Evolutionary conservation across 1,139 yeast genomes (phyloP).

Genomic region (Groenewaldozyma auringiensis): DNA sequence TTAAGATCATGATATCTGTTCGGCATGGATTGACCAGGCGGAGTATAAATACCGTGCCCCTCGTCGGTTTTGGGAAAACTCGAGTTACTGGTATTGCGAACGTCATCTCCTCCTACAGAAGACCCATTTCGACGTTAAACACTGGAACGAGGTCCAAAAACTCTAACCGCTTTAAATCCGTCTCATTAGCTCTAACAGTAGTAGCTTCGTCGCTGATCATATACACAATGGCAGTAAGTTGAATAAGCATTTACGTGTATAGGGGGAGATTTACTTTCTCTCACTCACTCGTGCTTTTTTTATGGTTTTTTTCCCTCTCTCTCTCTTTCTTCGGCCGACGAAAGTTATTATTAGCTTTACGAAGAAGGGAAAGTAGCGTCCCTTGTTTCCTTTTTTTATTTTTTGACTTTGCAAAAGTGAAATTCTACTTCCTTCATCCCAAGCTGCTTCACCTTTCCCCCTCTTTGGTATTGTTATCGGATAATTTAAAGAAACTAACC

Average conservation of each 20-base stretch:
- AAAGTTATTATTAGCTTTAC: no score
- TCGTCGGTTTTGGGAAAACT: background rate
- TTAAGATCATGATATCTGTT: background rate
- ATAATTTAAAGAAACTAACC: background rate
- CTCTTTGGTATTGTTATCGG: no score
- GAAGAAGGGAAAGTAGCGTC: no score
- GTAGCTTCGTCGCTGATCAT: background rate
- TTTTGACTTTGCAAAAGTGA: no score
- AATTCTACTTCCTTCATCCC: no score
- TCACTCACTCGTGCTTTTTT: background rate
- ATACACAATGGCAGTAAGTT: background rate
- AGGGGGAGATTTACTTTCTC: no score
- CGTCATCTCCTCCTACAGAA: background rate
- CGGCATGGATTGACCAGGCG: background rate
- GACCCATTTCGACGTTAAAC: background rate
- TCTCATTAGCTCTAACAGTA: background rate
- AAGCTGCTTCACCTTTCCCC: no score
- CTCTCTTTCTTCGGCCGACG: background rate
- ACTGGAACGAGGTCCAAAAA: no score
- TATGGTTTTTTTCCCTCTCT: background rate
- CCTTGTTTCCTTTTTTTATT: no score
- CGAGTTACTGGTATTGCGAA: no score
- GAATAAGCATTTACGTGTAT: no score
- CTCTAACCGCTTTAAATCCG: background rate
- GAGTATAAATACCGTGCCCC: background rate